Base-by-base conservation (phyloP, 257 asterid species). In the Jasminum sambac region DNA sequence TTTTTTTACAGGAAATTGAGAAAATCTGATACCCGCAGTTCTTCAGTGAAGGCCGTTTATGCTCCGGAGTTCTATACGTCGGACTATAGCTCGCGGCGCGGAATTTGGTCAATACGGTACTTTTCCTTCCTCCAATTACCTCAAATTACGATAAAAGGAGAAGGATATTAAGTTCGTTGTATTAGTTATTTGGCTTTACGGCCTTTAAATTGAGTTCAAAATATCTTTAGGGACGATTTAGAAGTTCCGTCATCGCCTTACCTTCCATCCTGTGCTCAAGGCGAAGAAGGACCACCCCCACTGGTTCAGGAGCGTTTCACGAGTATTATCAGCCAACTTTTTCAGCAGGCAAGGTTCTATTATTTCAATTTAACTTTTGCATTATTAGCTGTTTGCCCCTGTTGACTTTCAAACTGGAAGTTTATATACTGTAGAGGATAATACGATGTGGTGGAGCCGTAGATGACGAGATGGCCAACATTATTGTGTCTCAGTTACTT, bases 391-490 rank as follows among this genome's bases (percentile, higher is more conserved):
- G 26, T 62, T 62, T 50, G 19, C 67, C 67, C 60, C 14, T 19
- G 38, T 38, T 71, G 60, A 55, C 65, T 55, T 43, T 63, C n/a
- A 26, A 68, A 46, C 57, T 70, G 14, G 17, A 63, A 72, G 30
- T 23, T 26, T 6, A 34, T 75, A 43, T 5, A n/a, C 63, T 76
- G 61, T 78, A 95, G 99, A 90, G 99, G 83, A 95, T 95, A 59
- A 88, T 91, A 25, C 87, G 99, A 37, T 95, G 99, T 72, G 99
- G 98, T 74, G 99, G 99, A 72, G 90, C 96, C 19, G 96, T 95
- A 68, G 99, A 95, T 65, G 99, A 95, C 72, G 99, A 95, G 76
- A 91, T 95, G 99, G 99, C 98, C 0, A 91, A 95, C 78, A 82
- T 84, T 34, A 91, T 95, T 69, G 99, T 95, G 69, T 91, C 96